Base-by-base conservation (phyloP, 2,329 filamentous ascomycete genomes). In the Scopulariopsis brevicaulis region DNA sequence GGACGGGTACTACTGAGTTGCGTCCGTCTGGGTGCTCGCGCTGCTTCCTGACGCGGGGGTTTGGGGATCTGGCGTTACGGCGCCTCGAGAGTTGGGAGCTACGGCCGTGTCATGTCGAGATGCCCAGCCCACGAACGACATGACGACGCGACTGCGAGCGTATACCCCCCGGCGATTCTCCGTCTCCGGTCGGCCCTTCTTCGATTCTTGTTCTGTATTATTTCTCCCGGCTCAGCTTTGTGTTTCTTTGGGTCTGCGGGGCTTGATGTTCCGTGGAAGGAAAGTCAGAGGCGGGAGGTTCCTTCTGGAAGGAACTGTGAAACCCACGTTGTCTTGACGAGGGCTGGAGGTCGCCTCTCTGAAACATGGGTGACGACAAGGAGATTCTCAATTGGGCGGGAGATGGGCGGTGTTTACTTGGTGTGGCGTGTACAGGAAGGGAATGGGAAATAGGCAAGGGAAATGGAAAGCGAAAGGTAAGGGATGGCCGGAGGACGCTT, bases 1-100 rank as follows among this genome's bases (percentile, higher is more conserved):
- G 66, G 82, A 85, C 67, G 78, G 48, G 20, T 6, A 12, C 3
- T 50, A 50, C 46, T 50, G 46, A 50, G 2, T 11, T n/a, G 20
- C 12, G 20, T 11, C 46, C 5, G 11, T 50, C 46, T 50, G 46
- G 22, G 46, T 20, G 22, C 22, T 48, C 43, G 14, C 34, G 34
- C 43, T 22, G 18, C n/a, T 20, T 48, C 15, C 3, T 20, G n/a
- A 20, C 20, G n/a, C 18, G 37, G 37, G 14, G 12, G 4, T 40
- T 7, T n/a, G 18, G 40, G 20, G 18, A n/a, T 22, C 22, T 24
- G 20, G 12, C 46, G n/a, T 24, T 24, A 24, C n/a, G 46, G 22
- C 46, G n/a, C 20, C n/a, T 22, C 7, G 20, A 43, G 37, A 46
- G 40, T n/a, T 46, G 18, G 8, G 40, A 8, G 15, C 40, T n/a